Evolutionary conservation across 2,329 filamentous ascomycete genomes (phyloP).

Genomic region (Venturia aucupariae): DNA sequence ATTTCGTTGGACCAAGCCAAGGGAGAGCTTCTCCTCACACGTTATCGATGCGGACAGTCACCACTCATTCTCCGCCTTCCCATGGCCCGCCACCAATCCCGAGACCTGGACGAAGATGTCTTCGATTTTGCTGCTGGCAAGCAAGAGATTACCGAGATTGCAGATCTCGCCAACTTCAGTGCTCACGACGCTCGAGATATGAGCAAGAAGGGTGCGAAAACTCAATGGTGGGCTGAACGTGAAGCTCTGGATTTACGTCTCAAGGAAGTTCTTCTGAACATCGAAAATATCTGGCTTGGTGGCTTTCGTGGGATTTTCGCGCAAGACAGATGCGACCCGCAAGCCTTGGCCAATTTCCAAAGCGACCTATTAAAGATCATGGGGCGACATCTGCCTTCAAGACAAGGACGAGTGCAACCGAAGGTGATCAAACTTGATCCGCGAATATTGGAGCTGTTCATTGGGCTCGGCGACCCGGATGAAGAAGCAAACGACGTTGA

Average conservation of each 20-base stretch:
- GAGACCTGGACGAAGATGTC: slow-evolving; percentile 68
- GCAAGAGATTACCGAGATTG: slow-evolving; percentile 72
- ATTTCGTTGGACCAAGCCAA: slow-evolving; percentile 72
- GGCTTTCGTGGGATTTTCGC: slow-evolving; percentile 95
- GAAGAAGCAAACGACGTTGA: slow-evolving; percentile 65
- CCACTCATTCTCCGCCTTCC: slow-evolving; percentile 85
- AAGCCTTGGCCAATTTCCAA: slow-evolving; percentile 65
- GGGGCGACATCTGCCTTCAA: slow-evolving; percentile 76
- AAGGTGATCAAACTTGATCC: slow-evolving; percentile 47
- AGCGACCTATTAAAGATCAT: slow-evolving; percentile 69
- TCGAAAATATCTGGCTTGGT: slow-evolving; percentile 90
- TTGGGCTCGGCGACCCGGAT: slow-evolving; percentile 69
- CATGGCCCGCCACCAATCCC: slow-evolving; percentile 69
- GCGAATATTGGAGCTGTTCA: slow-evolving; percentile 75
- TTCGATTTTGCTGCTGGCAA: slow-evolving; percentile 79
- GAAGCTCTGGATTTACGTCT: slow-evolving; percentile 70
- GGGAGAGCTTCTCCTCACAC: slow-evolving; percentile 83
- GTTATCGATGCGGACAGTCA: slow-evolving; percentile 61
- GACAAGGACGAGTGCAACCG: slow-evolving; percentile 49
- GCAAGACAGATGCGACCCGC: slow-evolving; percentile 52
- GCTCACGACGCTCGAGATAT: slow-evolving; percentile 68
- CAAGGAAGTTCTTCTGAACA: slow-evolving; percentile 67
- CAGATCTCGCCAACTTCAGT: slow-evolving; percentile 70
- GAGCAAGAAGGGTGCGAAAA: slow-evolving; percentile 63
- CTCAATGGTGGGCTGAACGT: slow-evolving; percentile 82